Evolutionary conservation across 75 land plant genomes (phyloP).

Genomic region (Cupressus sempervirens): DNA sequence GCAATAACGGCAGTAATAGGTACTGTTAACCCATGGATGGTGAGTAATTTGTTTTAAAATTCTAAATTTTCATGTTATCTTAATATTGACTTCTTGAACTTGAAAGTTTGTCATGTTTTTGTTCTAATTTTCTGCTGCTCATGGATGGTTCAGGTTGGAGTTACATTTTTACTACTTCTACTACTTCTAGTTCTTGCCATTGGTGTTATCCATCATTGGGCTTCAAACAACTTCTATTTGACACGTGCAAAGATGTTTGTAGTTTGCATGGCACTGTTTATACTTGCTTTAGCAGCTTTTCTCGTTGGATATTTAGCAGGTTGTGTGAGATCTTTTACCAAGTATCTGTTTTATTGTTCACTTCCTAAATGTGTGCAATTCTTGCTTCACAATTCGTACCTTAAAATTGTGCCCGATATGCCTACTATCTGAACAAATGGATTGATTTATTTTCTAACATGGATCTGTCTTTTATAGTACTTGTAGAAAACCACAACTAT

Average conservation of each 20-base stretch:
- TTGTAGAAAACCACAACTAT: background rate
- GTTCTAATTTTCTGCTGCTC: background rate
- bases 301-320: constrained; percentile 85
- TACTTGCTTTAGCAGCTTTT: constrained; percentile 94
- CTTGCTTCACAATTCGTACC: background rate
- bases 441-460: background rate
- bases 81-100: background rate
- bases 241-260: constrained; percentile 82
- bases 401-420: background rate
- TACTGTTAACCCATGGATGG: constrained; percentile 90
- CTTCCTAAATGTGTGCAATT: background rate
- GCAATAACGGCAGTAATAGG: constrained; percentile 87
- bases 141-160: constrained; percentile 67
- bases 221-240: constrained; percentile 95
- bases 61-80: background rate
- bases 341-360: background rate
- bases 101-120: constrained; percentile 10
- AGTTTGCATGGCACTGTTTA: constrained; percentile 82
- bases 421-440: background rate
- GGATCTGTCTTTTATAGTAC: background rate
- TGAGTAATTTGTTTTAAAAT: constrained; percentile 24
- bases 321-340: constrained; percentile 15
- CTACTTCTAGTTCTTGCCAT: constrained; percentile 76
- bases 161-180: constrained; percentile 77
- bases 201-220: constrained; percentile 95